Evolutionary conservation across 371 early-diverging fungal species (phyloP).

Genomic region (Globomyces sp.): DNA sequence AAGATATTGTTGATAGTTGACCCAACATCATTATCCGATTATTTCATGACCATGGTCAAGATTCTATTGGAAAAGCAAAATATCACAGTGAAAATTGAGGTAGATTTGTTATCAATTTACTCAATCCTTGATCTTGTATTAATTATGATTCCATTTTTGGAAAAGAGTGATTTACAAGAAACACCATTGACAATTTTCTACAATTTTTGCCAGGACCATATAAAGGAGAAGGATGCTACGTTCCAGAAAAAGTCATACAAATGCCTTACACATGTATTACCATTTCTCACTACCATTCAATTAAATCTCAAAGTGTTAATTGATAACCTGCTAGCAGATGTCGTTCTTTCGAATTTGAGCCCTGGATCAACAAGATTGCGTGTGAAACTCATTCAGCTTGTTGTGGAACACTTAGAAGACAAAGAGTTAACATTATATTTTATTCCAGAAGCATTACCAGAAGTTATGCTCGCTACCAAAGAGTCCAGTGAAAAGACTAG

Average conservation of each 20-base stretch:
- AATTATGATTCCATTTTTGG: constrained; percentile 42
- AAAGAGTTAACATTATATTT: constrained; percentile 60
- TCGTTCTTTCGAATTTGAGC: constrained; percentile 31
- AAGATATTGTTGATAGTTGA: constrained; percentile 46
- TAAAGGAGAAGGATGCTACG: constrained; percentile 66
- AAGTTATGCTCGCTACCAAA: constrained; percentile 89
- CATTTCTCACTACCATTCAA: constrained; percentile 21
- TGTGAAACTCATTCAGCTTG: constrained; percentile 31
- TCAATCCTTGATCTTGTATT: constrained; percentile 45
- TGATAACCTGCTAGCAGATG: constrained; percentile 35
- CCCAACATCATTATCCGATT: constrained; percentile 20
- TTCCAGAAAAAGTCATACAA: constrained; percentile 96
- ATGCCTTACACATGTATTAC: constrained; percentile 67
- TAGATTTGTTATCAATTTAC: constrained; percentile 35
- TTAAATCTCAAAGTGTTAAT: constrained; percentile 34
- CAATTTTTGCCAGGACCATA: constrained; percentile 38
- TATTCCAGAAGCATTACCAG: constrained; percentile 82
- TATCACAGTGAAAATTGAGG: constrained; percentile 15
- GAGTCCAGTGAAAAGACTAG: constrained; percentile 91
- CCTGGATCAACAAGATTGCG: constrained; percentile 44
- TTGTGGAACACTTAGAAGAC: constrained; percentile 26
- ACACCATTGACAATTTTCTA: constrained; percentile 38
- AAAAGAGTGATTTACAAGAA: constrained; percentile 16
- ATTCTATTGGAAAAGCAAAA: constrained; percentile 26
- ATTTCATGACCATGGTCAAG: constrained; percentile 45